Evolutionary conservation across 192 early-diverging fungal species (phyloP), one percentile per base, ranked within the genome.

Genomic region (Coemansia sp.): DNA sequence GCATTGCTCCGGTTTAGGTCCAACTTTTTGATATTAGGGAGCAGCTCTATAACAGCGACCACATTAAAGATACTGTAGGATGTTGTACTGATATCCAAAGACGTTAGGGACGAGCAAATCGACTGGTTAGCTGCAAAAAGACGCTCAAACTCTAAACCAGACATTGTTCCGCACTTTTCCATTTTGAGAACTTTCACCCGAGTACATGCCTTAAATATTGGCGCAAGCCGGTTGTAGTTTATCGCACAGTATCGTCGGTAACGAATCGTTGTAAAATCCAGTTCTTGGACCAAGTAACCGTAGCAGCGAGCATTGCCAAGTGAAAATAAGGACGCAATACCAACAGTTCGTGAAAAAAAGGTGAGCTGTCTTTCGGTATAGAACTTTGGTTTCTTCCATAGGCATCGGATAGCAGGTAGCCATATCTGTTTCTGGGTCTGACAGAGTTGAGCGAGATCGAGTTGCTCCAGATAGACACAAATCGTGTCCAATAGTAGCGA

Each of bases 201-300:
- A 4, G 41, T 18, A 46, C 71, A 73, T 58, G 1, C 1, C 12
- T 33, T n/a, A 13, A 78, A 64, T 11, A 78, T 39, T 3, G 27
- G 41, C 12, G 55, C 12, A 12, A 78, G 22, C 0, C 55, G 6
- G 20, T 36, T 1, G 39, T 58, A 62, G 55, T 52, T 20, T 27
- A 27, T 27, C 27, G 27, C 13, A 27, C 44, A 55, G 22, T 67
- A 61, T 62, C 64, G 70, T 10, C 67, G 22, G 0, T 44, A 58
- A 12, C 9, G 36, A 8, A 70, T 57, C 67, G 66, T 69, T 2
- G 55, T 39, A 20, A 78, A 44, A 41, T 78, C 64, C 10, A 78
- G 40, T 10, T 16, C 39, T 2, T 47, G 62, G 15, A 73, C 55
- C 33, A 78, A 39, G n/a, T 46, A 24, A 24, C 76, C 76, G 20